Conservation (phyloP, 768 basidiomycete species). For the Tephrocybe sp. region DNA sequence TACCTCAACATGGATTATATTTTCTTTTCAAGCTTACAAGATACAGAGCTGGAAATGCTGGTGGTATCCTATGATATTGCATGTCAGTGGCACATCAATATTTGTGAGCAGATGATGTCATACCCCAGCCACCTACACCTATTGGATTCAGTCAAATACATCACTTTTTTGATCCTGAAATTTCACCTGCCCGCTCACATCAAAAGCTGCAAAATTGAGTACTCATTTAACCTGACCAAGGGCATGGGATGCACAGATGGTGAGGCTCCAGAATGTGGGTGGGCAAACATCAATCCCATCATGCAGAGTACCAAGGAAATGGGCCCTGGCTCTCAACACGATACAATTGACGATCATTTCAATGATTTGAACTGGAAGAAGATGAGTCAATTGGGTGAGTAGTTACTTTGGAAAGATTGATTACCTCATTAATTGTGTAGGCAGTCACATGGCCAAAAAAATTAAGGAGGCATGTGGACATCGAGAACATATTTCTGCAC, state of each 20-base stretch:
- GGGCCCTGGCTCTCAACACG: constrained; percentile 18
- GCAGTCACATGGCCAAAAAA: background rate
- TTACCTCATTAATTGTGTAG: background rate
- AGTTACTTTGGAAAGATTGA: background rate
- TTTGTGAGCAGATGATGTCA: constrained; percentile 8
- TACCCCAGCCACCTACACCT: background rate
- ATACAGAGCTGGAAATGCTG: constrained; percentile 1
- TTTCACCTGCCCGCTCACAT: constrained; percentile 28
- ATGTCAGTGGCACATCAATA: constrained; percentile 25
- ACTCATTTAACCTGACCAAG: constrained; percentile 21
- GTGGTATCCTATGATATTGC: constrained; percentile 27
- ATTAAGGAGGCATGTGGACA: background rate
- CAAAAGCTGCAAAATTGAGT: constrained; percentile 16
- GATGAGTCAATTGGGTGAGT: background rate
- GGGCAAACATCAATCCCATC: constrained; percentile 20
- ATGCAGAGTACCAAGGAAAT: constrained; percentile 21
- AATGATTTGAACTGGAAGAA: constrained; percentile 3
- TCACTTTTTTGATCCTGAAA: constrained; percentile 25
- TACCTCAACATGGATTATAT: constrained; percentile 10
- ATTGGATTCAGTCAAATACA: background rate
- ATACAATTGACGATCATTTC: constrained; percentile 1
- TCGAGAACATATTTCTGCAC: background rate
- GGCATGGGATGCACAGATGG: constrained; percentile 12
- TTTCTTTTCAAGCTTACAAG: constrained; percentile 8
- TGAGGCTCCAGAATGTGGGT: constrained; percentile 18